Evolutionary conservation across 441 rosid species (phyloP).

Genomic region (Arabidopsis hybrid): DNA sequence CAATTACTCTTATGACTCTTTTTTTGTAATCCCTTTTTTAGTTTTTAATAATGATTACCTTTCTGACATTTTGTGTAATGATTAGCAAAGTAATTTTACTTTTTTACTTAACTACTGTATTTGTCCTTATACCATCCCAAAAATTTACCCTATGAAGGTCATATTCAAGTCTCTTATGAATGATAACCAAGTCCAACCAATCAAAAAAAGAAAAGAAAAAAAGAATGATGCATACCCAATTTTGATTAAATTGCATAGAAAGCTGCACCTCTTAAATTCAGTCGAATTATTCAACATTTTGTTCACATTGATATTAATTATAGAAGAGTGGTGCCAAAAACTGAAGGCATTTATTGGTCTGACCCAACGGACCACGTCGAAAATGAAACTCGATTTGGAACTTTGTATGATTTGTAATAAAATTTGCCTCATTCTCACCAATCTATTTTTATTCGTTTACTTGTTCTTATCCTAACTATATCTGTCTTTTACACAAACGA

Average conservation of each 20-base stretch:
- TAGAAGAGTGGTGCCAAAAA: conserved; percentile 36
- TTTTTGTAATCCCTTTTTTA: too few species aligned
- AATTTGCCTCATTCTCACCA: conserved; percentile 28
- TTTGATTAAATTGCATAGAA: conserved; percentile 6
- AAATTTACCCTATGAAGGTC: background rate
- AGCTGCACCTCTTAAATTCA: conserved; percentile 23
- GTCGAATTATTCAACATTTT: background rate
- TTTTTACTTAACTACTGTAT: background rate
- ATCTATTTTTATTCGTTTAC: conserved; percentile 26
- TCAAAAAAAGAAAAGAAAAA: background rate
- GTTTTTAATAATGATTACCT: too few species aligned
- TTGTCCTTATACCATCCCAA: background rate
- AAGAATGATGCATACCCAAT: background rate
- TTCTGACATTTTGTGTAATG: background rate
- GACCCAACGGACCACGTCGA: conserved; percentile 44
- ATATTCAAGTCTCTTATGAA: background rate
- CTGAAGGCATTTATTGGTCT: conserved; percentile 41
- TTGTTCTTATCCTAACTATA: conserved; percentile 35
- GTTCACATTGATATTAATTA: conserved; percentile 35
- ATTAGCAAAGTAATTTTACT: background rate
- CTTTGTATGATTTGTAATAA: conserved; percentile 25
- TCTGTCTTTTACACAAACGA: conserved; percentile 33
- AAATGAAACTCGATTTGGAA: conserved; percentile 41
- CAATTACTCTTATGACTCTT: too few species aligned
- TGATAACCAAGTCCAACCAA: background rate